Conservation (phyloP, 306 rosid species). For the Notholithocarpus densiflorus region DNA sequence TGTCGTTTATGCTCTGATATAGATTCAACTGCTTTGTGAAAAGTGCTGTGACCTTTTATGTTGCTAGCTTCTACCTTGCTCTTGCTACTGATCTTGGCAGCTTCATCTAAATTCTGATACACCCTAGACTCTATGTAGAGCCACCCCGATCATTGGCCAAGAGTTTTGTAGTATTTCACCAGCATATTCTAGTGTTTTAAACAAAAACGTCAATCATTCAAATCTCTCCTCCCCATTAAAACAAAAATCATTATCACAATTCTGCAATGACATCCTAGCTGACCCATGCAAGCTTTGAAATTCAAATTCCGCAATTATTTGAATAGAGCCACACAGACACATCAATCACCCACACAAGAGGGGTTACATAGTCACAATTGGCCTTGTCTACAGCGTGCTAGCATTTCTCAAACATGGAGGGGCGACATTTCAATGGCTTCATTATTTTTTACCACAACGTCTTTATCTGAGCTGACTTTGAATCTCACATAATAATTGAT, state of each 20-base stretch:
- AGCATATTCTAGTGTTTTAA: too few relatives aligned
- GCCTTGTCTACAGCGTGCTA: not conserved
- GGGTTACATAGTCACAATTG: not conserved
- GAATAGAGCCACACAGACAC: not conserved
- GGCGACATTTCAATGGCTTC: not conserved
- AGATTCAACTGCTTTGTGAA: too few relatives aligned
- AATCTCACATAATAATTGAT: conserved; percentile 23
- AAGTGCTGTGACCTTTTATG: too few relatives aligned
- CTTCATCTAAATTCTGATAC: too few relatives aligned
- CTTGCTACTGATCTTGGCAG: too few relatives aligned
- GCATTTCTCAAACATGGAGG: not conserved
- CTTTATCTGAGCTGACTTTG: conserved; percentile 37
- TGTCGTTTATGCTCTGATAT: too few relatives aligned
- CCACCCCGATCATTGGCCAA: too few relatives aligned
- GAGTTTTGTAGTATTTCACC: too few relatives aligned
- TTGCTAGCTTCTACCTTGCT: too few relatives aligned
- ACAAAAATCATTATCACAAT: not conserved
- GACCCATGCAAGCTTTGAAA: not conserved
- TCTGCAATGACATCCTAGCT: not conserved
- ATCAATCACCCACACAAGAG: not conserved
- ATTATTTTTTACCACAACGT: conserved; percentile 11
- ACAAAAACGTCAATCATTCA: too few relatives aligned
- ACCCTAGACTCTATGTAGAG: too few relatives aligned
- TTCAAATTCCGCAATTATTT: not conserved
- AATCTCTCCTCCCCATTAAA: too few relatives aligned